Percentiles rank a stretch among this genome's conserved stretches.
These are phyloP conservation scores for Mycocentrospora acerina DNA, from an alignment of 2,329 filamentous ascomycete genomes.

Conservation along the genomic window DNA sequence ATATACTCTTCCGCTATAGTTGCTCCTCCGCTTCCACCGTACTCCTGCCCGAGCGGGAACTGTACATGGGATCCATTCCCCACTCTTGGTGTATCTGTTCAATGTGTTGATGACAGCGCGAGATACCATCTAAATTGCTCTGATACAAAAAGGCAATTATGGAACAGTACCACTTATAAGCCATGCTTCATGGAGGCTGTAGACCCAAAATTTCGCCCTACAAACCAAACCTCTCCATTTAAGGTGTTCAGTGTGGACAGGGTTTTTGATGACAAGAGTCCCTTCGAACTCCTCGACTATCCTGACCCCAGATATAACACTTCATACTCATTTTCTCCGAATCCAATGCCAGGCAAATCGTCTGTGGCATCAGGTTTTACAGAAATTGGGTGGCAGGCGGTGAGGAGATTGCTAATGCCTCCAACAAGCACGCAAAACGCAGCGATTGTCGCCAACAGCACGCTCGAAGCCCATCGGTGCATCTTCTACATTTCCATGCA, in stretches of 20 bases:
- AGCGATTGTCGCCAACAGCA: neutral
- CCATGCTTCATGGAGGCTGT: too few relatives aligned
- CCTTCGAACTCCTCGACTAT: too few relatives aligned
- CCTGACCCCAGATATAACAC: too few relatives aligned
- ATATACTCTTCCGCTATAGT: neutral
- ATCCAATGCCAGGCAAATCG: neutral
- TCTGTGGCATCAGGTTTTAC: too few relatives aligned
- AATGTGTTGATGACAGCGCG: neutral
- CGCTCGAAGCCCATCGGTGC: neutral
- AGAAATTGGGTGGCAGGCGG: too few relatives aligned
- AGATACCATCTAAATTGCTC: neutral
- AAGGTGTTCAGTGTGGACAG: too few relatives aligned
- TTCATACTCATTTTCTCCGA: neutral
- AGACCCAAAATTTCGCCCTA: too few relatives aligned
- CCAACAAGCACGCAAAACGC: too few relatives aligned
- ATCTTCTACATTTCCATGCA: neutral
- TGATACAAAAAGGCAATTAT: neutral
- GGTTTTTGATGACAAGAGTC: too few relatives aligned
- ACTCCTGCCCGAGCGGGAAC: neutral
- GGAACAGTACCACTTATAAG: too few relatives aligned
- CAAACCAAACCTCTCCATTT: too few relatives aligned
- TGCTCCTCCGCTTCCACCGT: neutral
- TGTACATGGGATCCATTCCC: conserved; percentile 1
- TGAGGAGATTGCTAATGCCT: too few relatives aligned
- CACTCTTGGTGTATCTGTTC: neutral